Percentiles rank a stretch among this genome's conserved stretches.
Conservation (phyloP, 345 rosid species). For the Boechera divaricarpa region DNA sequence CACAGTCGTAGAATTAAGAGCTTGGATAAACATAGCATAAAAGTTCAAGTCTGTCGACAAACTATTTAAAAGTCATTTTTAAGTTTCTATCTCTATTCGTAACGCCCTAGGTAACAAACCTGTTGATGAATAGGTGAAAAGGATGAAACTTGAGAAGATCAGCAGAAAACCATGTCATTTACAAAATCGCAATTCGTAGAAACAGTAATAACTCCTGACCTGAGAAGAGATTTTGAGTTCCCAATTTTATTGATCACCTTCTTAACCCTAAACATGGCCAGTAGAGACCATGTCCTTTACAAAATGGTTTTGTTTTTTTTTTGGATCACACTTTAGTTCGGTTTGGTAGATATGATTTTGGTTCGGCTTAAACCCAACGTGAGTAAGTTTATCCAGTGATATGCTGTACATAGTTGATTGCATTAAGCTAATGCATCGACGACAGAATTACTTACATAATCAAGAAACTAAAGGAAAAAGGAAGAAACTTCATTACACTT, state of each 20-base stretch:
- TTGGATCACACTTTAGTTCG: not conserved
- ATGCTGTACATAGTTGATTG: no score
- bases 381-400: not conserved
- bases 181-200: no score
- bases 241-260: no score
- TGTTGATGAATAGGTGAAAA: not conserved
- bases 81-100: not conserved
- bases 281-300: no score
- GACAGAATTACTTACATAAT: no score
- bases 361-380: no score
- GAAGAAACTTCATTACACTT: not conserved
- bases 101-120: not conserved
- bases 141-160: not conserved
- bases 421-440: no score
- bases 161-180: not conserved
- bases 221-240: no score
- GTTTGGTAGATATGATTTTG: not conserved
- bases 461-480: not conserved
- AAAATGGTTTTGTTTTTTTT: not conserved
- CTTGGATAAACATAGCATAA: not conserved
- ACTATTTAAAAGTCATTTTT: not conserved
- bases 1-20: not conserved
- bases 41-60: not conserved
- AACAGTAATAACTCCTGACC: no score
- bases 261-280: no score